These are phyloP conservation scores for Cryptococcus hybrid DNA, from an alignment of 1,284 basidiomycete genomes.

Conservation along the genomic window DNA sequence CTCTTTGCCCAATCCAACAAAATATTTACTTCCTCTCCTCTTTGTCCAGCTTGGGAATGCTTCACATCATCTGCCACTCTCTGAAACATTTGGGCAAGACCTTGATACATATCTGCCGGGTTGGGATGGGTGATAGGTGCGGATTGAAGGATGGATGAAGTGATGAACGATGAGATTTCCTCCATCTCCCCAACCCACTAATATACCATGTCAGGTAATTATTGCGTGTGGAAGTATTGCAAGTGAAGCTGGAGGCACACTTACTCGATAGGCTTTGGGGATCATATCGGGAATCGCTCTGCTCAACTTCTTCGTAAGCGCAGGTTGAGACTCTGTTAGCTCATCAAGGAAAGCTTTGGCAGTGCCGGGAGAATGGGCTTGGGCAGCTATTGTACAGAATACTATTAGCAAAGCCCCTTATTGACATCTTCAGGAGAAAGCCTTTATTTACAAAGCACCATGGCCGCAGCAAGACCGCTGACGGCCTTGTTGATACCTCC, in stretches of 20 bases:
- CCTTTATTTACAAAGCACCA: constrained; percentile 14
- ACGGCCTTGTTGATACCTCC: constrained; percentile 19
- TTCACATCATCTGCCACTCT: constrained; percentile 15
- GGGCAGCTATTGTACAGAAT: constrained; percentile 8
- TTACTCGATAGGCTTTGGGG: constrained; percentile 20
- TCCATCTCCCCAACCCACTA: constrained; percentile 26
- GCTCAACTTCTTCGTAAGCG: background rate
- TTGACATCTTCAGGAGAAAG: background rate
- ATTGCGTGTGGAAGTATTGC: no score
- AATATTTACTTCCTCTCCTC: background rate
- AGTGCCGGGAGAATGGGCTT: constrained; percentile 18
- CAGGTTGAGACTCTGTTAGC: constrained; percentile 6
- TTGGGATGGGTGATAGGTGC: background rate
- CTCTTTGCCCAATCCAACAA: constrained; percentile 8
- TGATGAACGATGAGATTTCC: constrained; percentile 18
- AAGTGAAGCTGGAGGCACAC: background rate
- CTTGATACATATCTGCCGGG: constrained; percentile 10
- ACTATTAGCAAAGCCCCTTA: background rate
- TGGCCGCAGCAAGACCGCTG: constrained; percentile 8
- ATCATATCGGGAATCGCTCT: constrained; percentile 11
- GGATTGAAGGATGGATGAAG: constrained; percentile 1
- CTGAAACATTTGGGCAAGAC: constrained; percentile 18
- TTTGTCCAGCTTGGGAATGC: background rate
- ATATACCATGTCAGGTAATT: background rate
- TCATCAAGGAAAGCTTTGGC: constrained; percentile 16